A percentile compares a stretch with the other conserved stretches of the same genome.
Evolutionary conservation across 257 asterid genomes (phyloP).

Genomic region (Gentiana macrophylla): DNA sequence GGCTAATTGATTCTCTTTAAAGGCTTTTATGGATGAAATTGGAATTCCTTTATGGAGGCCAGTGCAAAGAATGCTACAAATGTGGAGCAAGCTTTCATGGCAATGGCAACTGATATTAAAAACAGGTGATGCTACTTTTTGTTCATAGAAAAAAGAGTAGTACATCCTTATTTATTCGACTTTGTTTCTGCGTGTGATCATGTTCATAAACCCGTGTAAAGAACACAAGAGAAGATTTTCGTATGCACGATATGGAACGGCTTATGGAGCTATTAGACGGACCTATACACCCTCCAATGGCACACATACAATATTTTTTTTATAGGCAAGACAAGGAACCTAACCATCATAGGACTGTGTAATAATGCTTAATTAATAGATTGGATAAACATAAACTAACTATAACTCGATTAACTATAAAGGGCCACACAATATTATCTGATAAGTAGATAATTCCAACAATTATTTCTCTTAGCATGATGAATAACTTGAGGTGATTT

Average conservation of each 20-base stretch:
- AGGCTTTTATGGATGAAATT: slow-evolving; percentile 82
- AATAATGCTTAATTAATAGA: no score
- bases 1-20: slow-evolving; percentile 8
- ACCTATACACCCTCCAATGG: no score
- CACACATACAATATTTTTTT: no score
- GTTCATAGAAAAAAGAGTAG: no score
- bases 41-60: slow-evolving; percentile 78
- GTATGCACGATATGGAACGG: no score
- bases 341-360: no score
- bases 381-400: background rate
- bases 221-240: no score
- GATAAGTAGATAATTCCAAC: no score
- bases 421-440: no score
- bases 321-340: no score
- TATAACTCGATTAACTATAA: background rate
- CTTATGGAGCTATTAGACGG: no score
- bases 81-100: slow-evolving; percentile 87
- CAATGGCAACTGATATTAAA: slow-evolving; percentile 67
- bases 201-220: background rate
- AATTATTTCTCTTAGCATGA: no score
- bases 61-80: slow-evolving; percentile 66
- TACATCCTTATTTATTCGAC: background rate
- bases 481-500: background rate
- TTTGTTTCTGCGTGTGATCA: background rate
- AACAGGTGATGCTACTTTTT: slow-evolving; percentile 33